These are phyloP conservation scores for Euphorbia pulcherrima DNA, from an alignment of 345 rosid species.

Conservation along the genomic window DNA sequence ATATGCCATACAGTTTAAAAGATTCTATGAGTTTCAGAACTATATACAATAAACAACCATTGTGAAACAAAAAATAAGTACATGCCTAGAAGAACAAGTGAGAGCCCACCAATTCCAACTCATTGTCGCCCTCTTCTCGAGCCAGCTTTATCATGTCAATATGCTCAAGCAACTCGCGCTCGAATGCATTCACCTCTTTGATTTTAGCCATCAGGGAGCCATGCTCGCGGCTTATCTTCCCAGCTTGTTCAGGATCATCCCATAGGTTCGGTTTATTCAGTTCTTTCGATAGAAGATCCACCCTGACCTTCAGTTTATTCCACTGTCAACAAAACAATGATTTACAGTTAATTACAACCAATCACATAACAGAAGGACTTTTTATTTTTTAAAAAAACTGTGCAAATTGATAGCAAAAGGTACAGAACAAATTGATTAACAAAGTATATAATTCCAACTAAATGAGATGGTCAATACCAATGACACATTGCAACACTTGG, in stretches of 20 bases:
- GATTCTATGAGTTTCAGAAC: background rate
- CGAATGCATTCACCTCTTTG: slow-evolving; percentile 71
- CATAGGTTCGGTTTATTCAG: slow-evolving; percentile 72
- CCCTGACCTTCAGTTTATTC: slow-evolving; percentile 63
- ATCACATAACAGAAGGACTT: background rate
- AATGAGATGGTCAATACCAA: background rate
- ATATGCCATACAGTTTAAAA: background rate
- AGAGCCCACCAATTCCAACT: slow-evolving; percentile 89
- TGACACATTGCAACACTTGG: no score
- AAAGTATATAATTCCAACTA: background rate
- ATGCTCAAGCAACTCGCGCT: slow-evolving; percentile 80
- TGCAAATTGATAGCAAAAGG: background rate
- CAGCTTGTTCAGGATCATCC: slow-evolving; percentile 85
- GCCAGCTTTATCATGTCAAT: slow-evolving; percentile 94
- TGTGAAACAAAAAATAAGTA: slow-evolving; percentile 30
- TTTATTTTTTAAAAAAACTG: no score
- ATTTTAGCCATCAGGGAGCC: slow-evolving; percentile 65
- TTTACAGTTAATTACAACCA: background rate
- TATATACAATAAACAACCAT: slow-evolving; percentile 6
- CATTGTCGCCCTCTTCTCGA: slow-evolving; percentile 76
- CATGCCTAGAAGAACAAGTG: slow-evolving; percentile 68
- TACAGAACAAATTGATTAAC: background rate
- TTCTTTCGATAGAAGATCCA: slow-evolving; percentile 57
- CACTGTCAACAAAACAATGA: slow-evolving; percentile 46
- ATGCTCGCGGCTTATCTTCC: slow-evolving; percentile 85